These are phyloP conservation scores for Venturia nashicola DNA, from an alignment of 2,329 filamentous ascomycete genomes.

Conservation along the genomic window DNA sequence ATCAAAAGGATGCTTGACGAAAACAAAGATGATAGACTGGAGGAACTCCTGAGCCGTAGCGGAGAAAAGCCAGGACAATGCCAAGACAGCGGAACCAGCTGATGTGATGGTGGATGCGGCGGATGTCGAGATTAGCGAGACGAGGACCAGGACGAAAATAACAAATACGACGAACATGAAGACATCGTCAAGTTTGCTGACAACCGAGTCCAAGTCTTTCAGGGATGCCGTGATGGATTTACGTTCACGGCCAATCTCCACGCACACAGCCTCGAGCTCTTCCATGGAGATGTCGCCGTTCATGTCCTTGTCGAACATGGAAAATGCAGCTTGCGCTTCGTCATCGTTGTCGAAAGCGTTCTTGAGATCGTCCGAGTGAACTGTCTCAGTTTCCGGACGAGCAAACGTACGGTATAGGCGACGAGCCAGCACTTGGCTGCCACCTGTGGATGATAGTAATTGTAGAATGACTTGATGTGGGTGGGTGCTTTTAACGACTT, in stretches of 20 bases:
- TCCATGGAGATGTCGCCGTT: constrained; percentile 96
- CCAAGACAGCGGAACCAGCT: constrained; percentile 75
- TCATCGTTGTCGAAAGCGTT: constrained; percentile 70
- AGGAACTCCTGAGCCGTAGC: constrained; percentile 90
- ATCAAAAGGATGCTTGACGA: constrained; percentile 95
- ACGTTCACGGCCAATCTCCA: constrained; percentile 86
- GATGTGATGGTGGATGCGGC: constrained; percentile 87
- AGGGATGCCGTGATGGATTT: constrained; percentile 91
- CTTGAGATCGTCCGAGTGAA: constrained; percentile 66
- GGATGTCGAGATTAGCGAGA: constrained; percentile 79
- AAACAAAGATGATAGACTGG: constrained; percentile 88
- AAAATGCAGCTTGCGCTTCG: constrained; percentile 78
- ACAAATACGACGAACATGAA: constrained; percentile 77
- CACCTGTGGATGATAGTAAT: constrained; percentile 57
- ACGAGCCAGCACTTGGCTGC: constrained; percentile 74
- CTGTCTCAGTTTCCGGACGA: constrained; percentile 60
- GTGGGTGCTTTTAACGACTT: constrained; percentile 56
- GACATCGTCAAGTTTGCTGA: constrained; percentile 77
- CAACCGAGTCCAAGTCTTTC: constrained; percentile 89
- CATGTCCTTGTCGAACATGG: constrained; percentile 90
- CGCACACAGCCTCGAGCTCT: constrained; percentile 83
- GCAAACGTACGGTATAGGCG: constrained; percentile 81
- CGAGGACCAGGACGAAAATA: constrained; percentile 72
- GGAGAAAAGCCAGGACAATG: constrained; percentile 84
- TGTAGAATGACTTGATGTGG: constrained; percentile 75